A percentile compares a stretch with the other conserved stretches of the same genome.
phyloP scores from a whole-genome alignment of 345 rosid species.

The Lepidium aucheri region DNA sequence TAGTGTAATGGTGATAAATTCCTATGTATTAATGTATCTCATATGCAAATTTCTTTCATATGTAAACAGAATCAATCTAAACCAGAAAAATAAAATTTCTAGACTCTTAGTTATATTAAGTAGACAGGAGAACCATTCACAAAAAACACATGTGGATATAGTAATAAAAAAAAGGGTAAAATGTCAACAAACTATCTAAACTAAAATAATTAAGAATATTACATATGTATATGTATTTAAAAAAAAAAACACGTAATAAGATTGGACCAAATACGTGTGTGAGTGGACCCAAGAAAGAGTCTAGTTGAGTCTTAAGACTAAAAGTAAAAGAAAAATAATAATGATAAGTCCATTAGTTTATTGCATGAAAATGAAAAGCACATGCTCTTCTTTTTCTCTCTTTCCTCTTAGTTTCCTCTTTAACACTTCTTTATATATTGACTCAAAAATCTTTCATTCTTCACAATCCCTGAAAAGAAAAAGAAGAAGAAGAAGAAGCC shows the following conservation, averaged over 20 bases:
- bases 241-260: not conserved
- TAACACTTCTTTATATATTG: slow-evolving; percentile 13
- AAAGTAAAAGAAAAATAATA: not conserved
- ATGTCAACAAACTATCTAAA: slow-evolving; percentile 1
- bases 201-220: not conserved
- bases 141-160: not conserved
- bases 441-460: slow-evolving; percentile 5
- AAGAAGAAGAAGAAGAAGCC: not conserved
- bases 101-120: not conserved
- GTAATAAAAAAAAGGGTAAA: not conserved
- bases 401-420: slow-evolving; percentile 39
- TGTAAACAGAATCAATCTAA: too few relatives aligned
- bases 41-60: too few relatives aligned
- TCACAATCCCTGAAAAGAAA: slow-evolving; percentile 3
- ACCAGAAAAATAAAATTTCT: too few relatives aligned
- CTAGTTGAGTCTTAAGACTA: slow-evolving; percentile 3
- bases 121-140: not conserved
- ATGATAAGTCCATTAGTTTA: slow-evolving; percentile 20
- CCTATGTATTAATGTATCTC: too few relatives aligned
- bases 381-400: slow-evolving; percentile 20
- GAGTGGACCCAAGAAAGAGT: slow-evolving; percentile 13
- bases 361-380: slow-evolving; percentile 26
- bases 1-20: too few relatives aligned
- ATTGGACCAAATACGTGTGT: slow-evolving; percentile 24
- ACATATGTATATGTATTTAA: not conserved